A percentile compares a stretch with the other conserved stretches of the same genome.
Evolutionary conservation across 2,329 filamentous ascomycete species (phyloP).

Genomic region (Xylaria sp.): DNA sequence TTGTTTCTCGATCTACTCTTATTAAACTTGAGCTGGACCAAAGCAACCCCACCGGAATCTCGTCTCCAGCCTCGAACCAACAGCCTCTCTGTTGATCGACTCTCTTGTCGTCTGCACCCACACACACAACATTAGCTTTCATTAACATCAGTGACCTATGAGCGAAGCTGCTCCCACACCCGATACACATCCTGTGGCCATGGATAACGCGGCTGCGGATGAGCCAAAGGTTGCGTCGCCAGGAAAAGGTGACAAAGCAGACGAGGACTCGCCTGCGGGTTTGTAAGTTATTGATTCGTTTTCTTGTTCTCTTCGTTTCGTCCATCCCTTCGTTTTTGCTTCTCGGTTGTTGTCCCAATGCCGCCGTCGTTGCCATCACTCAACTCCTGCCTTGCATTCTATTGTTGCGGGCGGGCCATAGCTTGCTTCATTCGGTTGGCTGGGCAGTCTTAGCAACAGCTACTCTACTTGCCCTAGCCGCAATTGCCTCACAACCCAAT

Average conservation of each 20-base stretch:
- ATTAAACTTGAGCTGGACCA: neutral
- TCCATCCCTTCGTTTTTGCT: neutral
- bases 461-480: constrained; percentile 3
- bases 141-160: neutral
- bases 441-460: neutral
- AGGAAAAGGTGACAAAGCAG: constrained; percentile 29
- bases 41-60: neutral
- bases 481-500: constrained; percentile 7
- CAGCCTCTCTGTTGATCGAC: neutral
- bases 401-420: neutral
- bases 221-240: constrained; percentile 27
- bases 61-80: neutral
- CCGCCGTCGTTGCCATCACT: neutral
- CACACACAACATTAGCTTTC: neutral
- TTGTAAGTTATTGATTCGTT: constrained; percentile 31
- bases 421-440: neutral
- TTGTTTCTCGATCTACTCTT: neutral
- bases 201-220: constrained; percentile 31
- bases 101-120: neutral
- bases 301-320: neutral
- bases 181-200: neutral
- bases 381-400: neutral
- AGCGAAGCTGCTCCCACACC: neutral
- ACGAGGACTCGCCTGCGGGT: constrained; percentile 18
- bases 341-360: neutral